Evolutionary conservation across 2,329 filamentous ascomycete species (phyloP).

Genomic region (Chaetomiaceae sp.): DNA sequence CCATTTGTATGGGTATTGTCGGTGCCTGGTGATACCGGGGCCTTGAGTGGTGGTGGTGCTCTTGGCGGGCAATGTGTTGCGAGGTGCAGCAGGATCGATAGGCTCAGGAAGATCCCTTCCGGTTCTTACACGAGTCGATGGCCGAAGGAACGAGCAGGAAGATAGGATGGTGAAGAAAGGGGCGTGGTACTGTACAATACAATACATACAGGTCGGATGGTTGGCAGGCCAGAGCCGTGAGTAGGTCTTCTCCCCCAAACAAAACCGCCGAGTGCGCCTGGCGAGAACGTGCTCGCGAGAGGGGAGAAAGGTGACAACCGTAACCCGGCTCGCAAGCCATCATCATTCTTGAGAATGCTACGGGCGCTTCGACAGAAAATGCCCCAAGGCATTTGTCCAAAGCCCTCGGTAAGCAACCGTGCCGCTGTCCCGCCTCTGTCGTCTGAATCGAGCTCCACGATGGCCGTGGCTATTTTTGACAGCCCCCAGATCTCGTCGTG

Average conservation of each 20-base stretch:
- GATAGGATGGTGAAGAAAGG: background rate
- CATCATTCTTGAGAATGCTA: too few relatives aligned
- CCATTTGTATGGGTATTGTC: background rate
- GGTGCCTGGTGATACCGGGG: background rate
- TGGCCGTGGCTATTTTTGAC: conserved; percentile 17
- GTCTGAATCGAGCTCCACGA: conserved; percentile 1
- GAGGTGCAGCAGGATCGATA: conserved; percentile 12
- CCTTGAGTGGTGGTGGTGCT: background rate
- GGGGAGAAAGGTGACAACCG: too few relatives aligned
- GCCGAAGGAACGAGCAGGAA: background rate
- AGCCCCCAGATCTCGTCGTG: background rate
- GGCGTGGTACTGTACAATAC: too few relatives aligned
- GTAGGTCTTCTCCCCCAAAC: too few relatives aligned
- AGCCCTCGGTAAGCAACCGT: background rate
- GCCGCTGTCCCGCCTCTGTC: conserved; percentile 10
- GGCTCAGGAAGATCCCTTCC: background rate
- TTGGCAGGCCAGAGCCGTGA: too few relatives aligned
- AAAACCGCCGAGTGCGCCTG: too few relatives aligned
- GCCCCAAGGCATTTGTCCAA: background rate
- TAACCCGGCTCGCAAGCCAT: too few relatives aligned
- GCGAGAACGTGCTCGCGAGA: too few relatives aligned
- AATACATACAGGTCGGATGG: too few relatives aligned
- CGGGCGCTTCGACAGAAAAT: too few relatives aligned
- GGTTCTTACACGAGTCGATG: background rate
- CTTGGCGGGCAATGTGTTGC: too few relatives aligned